A percentile compares a stretch with the other conserved stretches of the same genome.
Evolutionary conservation across 371 early-diverging fungal species (phyloP).

Genomic region (Apophysomyces ossiformis): DNA sequence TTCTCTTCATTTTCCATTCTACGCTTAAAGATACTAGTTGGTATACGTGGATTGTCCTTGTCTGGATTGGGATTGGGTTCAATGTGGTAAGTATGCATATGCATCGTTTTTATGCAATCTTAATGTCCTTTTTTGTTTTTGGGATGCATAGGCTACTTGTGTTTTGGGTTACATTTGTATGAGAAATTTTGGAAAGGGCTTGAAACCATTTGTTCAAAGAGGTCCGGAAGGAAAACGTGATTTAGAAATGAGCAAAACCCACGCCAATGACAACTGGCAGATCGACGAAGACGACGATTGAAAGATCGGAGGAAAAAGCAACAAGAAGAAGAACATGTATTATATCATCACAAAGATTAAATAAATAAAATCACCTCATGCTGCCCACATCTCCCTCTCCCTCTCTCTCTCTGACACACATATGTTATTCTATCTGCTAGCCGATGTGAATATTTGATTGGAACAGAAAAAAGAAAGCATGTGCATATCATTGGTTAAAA

Average conservation of each 20-base stretch:
- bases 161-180: slow-evolving; percentile 33
- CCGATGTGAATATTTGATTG: too few relatives aligned
- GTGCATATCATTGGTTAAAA: too few relatives aligned
- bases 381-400: not conserved
- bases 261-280: slow-evolving; percentile 37
- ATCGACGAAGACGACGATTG: slow-evolving; percentile 43
- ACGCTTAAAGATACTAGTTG: slow-evolving; percentile 45
- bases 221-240: slow-evolving; percentile 35
- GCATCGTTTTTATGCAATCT: too few relatives aligned
- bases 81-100: slow-evolving; percentile 2
- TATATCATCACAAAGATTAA: not conserved
- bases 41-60: slow-evolving; percentile 56
- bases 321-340: not conserved
- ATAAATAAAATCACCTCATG: not conserved
- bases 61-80: slow-evolving; percentile 39
- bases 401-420: too few relatives aligned
- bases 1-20: slow-evolving; percentile 38
- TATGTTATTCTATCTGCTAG: too few relatives aligned
- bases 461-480: too few relatives aligned
- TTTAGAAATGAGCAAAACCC: slow-evolving; percentile 36
- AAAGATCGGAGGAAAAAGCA: not conserved
- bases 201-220: slow-evolving; percentile 43
- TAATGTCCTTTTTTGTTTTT: not conserved
- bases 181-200: slow-evolving; percentile 42
- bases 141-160: slow-evolving; percentile 16